Conservation (phyloP, 768 basidiomycete species). For the Leccinum boreale region DNA sequence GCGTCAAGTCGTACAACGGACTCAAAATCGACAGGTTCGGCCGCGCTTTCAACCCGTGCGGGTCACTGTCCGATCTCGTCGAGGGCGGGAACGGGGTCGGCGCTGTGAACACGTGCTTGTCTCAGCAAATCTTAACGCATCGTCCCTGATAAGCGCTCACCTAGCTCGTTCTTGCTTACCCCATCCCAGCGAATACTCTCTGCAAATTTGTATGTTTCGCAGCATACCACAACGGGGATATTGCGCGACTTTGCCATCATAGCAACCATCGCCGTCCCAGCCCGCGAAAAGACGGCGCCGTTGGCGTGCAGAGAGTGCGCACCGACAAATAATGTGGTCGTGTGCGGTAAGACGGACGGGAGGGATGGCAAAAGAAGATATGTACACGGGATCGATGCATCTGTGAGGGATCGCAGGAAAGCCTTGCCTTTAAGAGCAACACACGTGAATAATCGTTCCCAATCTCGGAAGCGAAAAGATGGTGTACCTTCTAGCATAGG, state of each 20-base stretch:
- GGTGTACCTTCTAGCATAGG: slow-evolving; percentile 83
- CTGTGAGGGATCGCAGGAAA: slow-evolving; percentile 66
- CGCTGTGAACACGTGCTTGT: slow-evolving; percentile 15
- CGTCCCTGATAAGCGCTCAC: slow-evolving; percentile 38
- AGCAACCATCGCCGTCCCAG: slow-evolving; percentile 92
- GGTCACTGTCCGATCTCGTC: slow-evolving; percentile 2
- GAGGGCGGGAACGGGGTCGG: slow-evolving; percentile 26
- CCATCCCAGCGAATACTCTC: slow-evolving; percentile 91
- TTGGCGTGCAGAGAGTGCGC: slow-evolving; percentile 95
- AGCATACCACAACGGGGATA: slow-evolving; percentile 94
- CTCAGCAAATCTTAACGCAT: neutral
- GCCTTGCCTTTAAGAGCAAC: slow-evolving; percentile 58
- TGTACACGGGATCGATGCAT: slow-evolving; percentile 74
- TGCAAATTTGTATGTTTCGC: slow-evolving; percentile 98
- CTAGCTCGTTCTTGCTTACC: slow-evolving; percentile 94
- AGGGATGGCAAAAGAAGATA: slow-evolving; percentile 90
- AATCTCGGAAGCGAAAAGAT: neutral
- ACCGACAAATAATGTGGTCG: slow-evolving; percentile 83
- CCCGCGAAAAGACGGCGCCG: slow-evolving; percentile 89
- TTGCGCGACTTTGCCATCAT: slow-evolving; percentile 91
- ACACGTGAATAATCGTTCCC: neutral
- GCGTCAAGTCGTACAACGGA: slow-evolving; percentile 92
- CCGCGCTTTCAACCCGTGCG: slow-evolving; percentile 28
- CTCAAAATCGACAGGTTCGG: slow-evolving; percentile 74
- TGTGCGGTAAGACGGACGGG: slow-evolving; percentile 73